Base-by-base conservation (phyloP, 257 asterid genomes). In the Cinchona pubescens region DNA sequence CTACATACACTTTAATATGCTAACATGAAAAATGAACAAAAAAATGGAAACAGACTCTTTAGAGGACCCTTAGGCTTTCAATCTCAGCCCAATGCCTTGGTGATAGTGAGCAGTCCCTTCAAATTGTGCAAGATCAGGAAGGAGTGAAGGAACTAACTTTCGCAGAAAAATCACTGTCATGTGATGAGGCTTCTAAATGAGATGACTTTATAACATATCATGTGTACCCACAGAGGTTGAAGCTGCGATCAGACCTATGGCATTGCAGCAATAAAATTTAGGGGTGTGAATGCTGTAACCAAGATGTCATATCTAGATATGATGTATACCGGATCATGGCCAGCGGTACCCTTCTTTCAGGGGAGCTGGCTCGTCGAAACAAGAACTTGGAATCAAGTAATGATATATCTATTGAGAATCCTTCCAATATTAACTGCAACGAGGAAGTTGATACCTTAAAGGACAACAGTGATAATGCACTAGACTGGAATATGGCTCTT, bases 211-310 rank as follows among this genome's bases (percentile, higher is more conserved):
- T n/a, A 34, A 45, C 18, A 9, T 7, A 69, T 74, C 67, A 64
- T 66, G 91, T 97, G 97, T 80, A 96, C 97, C 8, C 98, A 96
- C n/a, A 80, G 99, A 96, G 81, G n/a, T n/a, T n/a, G 99, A 96
- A 85, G 99, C 99, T 25, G 99, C 98, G n/a, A n/a, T 0, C 98
- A 96, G 89, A 98, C 99, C 10, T 96, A 96, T 56, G 99, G 93
- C 46, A 84, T 95, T 16, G 99, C 99, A 0, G 99, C 99, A n/a
- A 95, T 95, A 27, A 95, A 93, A 74, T 95, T 95, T 58, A 78
- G 99, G 12, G 98, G 99, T 1, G 85, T 85, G 56, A 92, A 89
- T 51, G 99, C 99, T 0, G 99, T 95, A 1, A 95, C 99, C 5
- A 95, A 95, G 83, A 92, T n/a, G 99, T 89, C 80, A 85, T 90